Evolutionary conservation across 768 basidiomycete species (phyloP).

Genomic region (Xerocomus potaroensis): DNA sequence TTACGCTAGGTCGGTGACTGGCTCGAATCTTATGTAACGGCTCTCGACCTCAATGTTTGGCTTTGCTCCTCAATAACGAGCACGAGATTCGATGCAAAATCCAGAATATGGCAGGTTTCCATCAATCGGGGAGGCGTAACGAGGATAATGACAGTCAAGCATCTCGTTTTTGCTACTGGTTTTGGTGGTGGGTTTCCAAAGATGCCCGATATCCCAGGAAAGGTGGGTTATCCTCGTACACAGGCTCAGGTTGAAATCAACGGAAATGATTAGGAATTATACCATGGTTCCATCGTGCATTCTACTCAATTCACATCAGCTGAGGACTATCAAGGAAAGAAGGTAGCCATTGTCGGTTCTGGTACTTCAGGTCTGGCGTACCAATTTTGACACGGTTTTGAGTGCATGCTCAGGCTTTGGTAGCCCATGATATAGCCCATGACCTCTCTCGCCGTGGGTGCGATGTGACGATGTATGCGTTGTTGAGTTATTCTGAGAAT

Average conservation of each 20-base stretch:
- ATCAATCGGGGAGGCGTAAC: slow-evolving; percentile 29
- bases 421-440: slow-evolving; percentile 38
- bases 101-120: slow-evolving; percentile 40
- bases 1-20: slow-evolving; percentile 49
- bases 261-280: slow-evolving; percentile 36
- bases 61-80: slow-evolving; percentile 39
- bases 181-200: slow-evolving; percentile 42
- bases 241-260: too few relatives aligned
- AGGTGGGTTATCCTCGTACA: slow-evolving; percentile 31
- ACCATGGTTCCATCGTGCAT: slow-evolving; percentile 52
- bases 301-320: slow-evolving; percentile 47
- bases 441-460: slow-evolving; percentile 30
- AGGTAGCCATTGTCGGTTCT: slow-evolving; percentile 60
- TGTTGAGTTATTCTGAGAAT: slow-evolving; percentile 10
- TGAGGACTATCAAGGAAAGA: slow-evolving; percentile 50
- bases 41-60: slow-evolving; percentile 62
- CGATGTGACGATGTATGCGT: slow-evolving; percentile 24
- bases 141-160: slow-evolving; percentile 38
- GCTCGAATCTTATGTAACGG: slow-evolving; percentile 56
- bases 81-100: slow-evolving; percentile 33
- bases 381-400: slow-evolving; percentile 3
- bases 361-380: slow-evolving; percentile 49
- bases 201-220: slow-evolving; percentile 43
- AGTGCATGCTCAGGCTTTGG: not conserved
- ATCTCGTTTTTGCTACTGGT: slow-evolving; percentile 58